These are phyloP conservation scores for Lecanicillium sp. DNA, from an alignment of 2,329 filamentous ascomycete species.

Conservation along the genomic window DNA sequence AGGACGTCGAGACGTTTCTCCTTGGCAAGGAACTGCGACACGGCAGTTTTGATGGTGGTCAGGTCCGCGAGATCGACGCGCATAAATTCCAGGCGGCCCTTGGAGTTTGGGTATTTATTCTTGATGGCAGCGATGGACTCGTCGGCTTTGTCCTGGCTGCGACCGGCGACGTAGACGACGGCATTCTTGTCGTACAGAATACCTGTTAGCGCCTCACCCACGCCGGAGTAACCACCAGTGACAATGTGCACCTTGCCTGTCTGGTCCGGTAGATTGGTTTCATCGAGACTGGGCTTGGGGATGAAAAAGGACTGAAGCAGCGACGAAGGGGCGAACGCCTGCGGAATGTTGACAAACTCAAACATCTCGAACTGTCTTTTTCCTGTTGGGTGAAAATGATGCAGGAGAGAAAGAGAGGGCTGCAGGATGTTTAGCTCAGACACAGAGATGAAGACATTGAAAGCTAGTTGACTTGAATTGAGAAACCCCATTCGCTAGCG, in stretches of 20 bases:
- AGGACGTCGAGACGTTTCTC: conserved; percentile 23
- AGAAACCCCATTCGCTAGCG: too few species aligned
- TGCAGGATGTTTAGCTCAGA: too few species aligned
- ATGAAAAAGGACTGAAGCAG: conserved; percentile 6
- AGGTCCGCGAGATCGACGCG: conserved; percentile 30
- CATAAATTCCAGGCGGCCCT: conserved; percentile 28
- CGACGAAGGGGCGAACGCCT: neutral
- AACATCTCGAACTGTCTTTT: too few species aligned
- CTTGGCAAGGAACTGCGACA: conserved; percentile 12
- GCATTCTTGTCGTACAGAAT: conserved; percentile 43
- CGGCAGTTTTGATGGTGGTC: conserved; percentile 17
- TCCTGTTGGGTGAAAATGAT: too few species aligned
- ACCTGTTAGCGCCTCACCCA: conserved; percentile 40
- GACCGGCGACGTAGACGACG: conserved; percentile 42
- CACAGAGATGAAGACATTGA: too few species aligned
- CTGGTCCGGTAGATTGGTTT: conserved; percentile 7
- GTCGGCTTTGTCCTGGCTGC: conserved; percentile 31
- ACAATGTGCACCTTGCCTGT: conserved; percentile 36
- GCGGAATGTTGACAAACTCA: too few species aligned
- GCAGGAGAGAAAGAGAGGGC: too few species aligned
- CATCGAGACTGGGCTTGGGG: conserved; percentile 4
- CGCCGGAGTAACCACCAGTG: conserved; percentile 25
- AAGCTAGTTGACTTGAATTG: too few species aligned
- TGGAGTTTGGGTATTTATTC: conserved; percentile 18
- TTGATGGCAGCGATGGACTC: conserved; percentile 32